These are phyloP conservation scores for Geotrichum australiense DNA, from an alignment of 1,139 yeast genomes.

Conservation along the genomic window DNA sequence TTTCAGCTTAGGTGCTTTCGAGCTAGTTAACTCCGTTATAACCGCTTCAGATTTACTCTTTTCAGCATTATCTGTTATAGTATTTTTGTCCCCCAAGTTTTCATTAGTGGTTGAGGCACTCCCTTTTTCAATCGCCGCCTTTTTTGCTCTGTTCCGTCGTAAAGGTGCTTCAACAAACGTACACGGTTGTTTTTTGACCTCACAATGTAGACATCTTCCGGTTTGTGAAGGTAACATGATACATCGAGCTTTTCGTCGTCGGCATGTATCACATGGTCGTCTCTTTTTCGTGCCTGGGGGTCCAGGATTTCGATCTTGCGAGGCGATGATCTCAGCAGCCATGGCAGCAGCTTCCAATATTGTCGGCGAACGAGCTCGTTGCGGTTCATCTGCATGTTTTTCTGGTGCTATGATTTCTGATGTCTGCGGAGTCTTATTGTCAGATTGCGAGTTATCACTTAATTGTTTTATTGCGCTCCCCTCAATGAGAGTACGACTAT, in stretches of 20 bases:
- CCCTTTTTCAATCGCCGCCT: slow-evolving; percentile 13
- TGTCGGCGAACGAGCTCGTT: slow-evolving; percentile 14
- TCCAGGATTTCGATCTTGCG: slow-evolving; percentile 4
- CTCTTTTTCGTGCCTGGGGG: slow-evolving; percentile 6
- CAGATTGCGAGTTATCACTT: too few species aligned
- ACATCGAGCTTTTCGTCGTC: slow-evolving; percentile 35
- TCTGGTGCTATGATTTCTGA: too few species aligned
- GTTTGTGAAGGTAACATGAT: slow-evolving; percentile 32
- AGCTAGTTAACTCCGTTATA: slow-evolving; percentile 12
- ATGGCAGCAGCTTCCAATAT: slow-evolving; percentile 18
- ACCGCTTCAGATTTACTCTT: slow-evolving; percentile 1
- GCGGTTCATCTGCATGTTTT: too few species aligned
- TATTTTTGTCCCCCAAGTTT: slow-evolving; percentile 9
- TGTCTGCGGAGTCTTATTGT: too few species aligned
- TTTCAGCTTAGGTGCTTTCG: slow-evolving; percentile 26
- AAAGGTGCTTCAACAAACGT: slow-evolving; percentile 32
- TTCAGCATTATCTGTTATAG: slow-evolving; percentile 5
- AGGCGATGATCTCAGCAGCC: slow-evolving; percentile 18
- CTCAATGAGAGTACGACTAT: too few species aligned
- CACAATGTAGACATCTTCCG: slow-evolving; percentile 33
- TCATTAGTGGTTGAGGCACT: slow-evolving; percentile 16
- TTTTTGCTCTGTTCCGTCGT: slow-evolving; percentile 21
- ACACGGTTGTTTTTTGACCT: slow-evolving; percentile 32
- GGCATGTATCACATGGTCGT: slow-evolving; percentile 31
- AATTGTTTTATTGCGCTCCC: too few species aligned